Evolutionary conservation across 2,329 filamentous ascomycete species (phyloP).

Genomic region (Phaeosphaeria sp.): DNA sequence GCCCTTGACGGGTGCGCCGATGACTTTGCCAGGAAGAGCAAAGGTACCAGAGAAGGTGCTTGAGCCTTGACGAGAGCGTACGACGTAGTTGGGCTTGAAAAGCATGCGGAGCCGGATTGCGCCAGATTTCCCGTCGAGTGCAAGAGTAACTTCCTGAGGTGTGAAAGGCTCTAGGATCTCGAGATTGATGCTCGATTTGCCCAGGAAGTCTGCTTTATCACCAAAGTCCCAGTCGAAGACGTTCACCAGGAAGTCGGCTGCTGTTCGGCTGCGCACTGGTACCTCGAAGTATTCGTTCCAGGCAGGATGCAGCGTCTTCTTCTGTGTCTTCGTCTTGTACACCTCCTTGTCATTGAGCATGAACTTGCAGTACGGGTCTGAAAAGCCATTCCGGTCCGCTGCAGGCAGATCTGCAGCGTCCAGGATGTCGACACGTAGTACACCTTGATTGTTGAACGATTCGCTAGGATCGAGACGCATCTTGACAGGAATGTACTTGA

Average conservation of each 20-base stretch:
- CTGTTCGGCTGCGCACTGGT: constrained; percentile 81
- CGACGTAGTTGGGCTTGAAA: constrained; percentile 93
- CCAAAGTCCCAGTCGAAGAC: constrained; percentile 98
- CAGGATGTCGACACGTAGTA: constrained; percentile 88
- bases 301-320: constrained; percentile 91
- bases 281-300: constrained; percentile 98
- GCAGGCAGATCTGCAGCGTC: constrained; percentile 88
- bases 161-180: constrained; percentile 84
- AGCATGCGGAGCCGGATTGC: constrained; percentile 81
- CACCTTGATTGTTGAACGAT: constrained; percentile 99
- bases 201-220: constrained; percentile 91
- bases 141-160: constrained; percentile 74
- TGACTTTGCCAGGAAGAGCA: constrained; percentile 83
- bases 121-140: constrained; percentile 88
- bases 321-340: constrained; percentile 93
- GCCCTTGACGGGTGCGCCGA: constrained; percentile 95
- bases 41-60: constrained; percentile 94
- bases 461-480: constrained; percentile 95
- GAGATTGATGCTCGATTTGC: constrained; percentile 76
- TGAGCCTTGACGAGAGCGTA: constrained; percentile 83
- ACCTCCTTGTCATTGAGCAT: constrained; percentile 86
- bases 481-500: constrained; percentile 92
- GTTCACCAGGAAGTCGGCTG: constrained; percentile 79
- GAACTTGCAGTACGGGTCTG: constrained; percentile 96
- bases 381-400: constrained; percentile 94